Evolutionary conservation across 495 filamentous ascomycete species (phyloP).

Genomic region (Penicillium bialowiezense): DNA sequence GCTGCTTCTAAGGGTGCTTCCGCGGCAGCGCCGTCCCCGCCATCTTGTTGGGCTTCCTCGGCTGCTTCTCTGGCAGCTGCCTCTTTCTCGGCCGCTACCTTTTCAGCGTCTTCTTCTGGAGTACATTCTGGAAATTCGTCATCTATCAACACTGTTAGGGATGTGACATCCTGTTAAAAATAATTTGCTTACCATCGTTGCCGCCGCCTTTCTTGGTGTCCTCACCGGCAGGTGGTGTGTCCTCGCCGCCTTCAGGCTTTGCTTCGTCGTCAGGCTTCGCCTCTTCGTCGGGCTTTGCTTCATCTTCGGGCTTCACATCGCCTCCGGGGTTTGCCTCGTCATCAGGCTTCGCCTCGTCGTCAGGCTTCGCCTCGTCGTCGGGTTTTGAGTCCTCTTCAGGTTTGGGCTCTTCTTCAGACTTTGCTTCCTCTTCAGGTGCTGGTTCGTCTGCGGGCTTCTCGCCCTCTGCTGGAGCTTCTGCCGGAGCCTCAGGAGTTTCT

Average conservation of each 20-base stretch:
- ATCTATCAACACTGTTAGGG: slow-evolving; percentile 15
- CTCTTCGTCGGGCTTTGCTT: not conserved
- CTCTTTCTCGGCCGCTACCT: slow-evolving; percentile 32
- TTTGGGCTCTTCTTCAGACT: slow-evolving; percentile 10
- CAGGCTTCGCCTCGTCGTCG: not conserved
- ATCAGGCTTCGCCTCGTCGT: slow-evolving; percentile 7
- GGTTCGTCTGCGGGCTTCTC: slow-evolving; percentile 5
- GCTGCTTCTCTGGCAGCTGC: slow-evolving; percentile 22
- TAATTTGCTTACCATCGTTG: slow-evolving; percentile 19
- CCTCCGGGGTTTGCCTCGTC: not conserved
- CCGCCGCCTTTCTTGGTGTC: slow-evolving; percentile 9
- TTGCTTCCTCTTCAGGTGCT: slow-evolving; percentile 14
- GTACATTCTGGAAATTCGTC: slow-evolving; percentile 31
- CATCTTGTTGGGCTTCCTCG: slow-evolving; percentile 25
- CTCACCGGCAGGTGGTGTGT: not conserved
- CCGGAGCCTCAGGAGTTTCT: slow-evolving; percentile 15
- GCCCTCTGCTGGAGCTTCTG: slow-evolving; percentile 16
- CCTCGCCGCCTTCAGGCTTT: not conserved
- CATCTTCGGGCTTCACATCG: not conserved
- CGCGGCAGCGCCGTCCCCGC: slow-evolving; percentile 4
- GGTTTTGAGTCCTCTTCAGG: slow-evolving; percentile 3
- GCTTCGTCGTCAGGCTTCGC: not conserved
- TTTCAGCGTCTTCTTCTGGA: slow-evolving; percentile 25
- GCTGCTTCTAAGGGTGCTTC: slow-evolving; percentile 4
- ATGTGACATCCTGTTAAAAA: not conserved